Evolutionary conservation across 345 rosid species (phyloP).

Genomic region (Gossypium australe): DNA sequence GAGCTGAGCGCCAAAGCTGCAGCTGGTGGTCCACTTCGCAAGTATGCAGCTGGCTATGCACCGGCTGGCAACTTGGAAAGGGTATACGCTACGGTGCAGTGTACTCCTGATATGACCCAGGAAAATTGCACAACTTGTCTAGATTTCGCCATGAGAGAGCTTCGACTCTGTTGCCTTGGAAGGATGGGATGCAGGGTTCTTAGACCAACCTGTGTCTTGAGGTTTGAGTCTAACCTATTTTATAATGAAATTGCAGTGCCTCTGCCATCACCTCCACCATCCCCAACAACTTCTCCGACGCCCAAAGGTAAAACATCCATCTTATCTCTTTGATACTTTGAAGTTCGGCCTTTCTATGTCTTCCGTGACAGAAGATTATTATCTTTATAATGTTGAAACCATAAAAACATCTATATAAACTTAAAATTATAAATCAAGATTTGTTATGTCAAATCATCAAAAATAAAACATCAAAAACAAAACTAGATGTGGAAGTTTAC

Average conservation of each 20-base stretch:
- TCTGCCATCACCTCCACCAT: background rate
- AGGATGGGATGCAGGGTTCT: slow-evolving; percentile 32
- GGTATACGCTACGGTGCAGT: slow-evolving; percentile 36
- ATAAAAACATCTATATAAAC: too few relatives aligned
- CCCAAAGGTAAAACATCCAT: background rate
- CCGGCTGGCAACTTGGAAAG: slow-evolving; percentile 8
- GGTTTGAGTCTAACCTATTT: slow-evolving; percentile 13
- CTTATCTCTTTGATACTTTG: background rate
- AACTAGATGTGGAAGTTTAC: too few relatives aligned
- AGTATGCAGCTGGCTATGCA: slow-evolving; percentile 3
- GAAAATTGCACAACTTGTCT: slow-evolving; percentile 37
- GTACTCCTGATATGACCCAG: slow-evolving; percentile 46
- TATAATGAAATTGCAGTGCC: background rate
- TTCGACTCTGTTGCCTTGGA: slow-evolving; percentile 24
- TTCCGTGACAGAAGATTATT: background rate
- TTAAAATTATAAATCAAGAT: too few relatives aligned
- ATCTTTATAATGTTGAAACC: background rate
- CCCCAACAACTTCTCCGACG: background rate
- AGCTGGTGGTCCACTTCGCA: background rate
- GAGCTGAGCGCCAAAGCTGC: background rate
- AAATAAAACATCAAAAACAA: too few relatives aligned
- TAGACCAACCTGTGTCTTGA: slow-evolving; percentile 19
- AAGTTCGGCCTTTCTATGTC: background rate
- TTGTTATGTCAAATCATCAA: too few relatives aligned
- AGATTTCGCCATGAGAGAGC: background rate